A percentile compares a stretch with the other conserved stretches of the same genome.
phyloP scores from a whole-genome alignment of 306 rosid species.

The Rubus idaeus region DNA sequence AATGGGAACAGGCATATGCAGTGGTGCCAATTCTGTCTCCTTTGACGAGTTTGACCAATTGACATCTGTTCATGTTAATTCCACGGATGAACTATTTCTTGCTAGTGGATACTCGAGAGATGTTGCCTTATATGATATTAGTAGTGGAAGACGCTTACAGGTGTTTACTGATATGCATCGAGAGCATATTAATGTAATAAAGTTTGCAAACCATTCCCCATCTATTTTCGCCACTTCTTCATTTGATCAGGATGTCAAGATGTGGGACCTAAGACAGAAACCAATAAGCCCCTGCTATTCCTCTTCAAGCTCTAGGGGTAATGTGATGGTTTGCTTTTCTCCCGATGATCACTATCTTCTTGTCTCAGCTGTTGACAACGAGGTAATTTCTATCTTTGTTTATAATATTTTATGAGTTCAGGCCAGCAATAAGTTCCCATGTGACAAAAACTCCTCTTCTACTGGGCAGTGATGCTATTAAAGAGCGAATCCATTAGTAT shows the following conservation, averaged over 20 bases:
- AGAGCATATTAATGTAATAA: slow-evolving; percentile 82
- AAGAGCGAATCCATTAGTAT: neutral
- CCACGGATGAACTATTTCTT: slow-evolving; percentile 73
- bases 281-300: slow-evolving; percentile 66
- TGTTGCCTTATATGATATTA: slow-evolving; percentile 79
- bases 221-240: slow-evolving; percentile 79
- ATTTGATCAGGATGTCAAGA: slow-evolving; percentile 75
- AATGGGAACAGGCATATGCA: slow-evolving; percentile 35
- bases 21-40: slow-evolving; percentile 44
- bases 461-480: neutral
- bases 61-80: slow-evolving; percentile 86
- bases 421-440: neutral
- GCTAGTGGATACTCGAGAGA: slow-evolving; percentile 86
- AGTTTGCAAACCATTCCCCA: slow-evolving; percentile 82
- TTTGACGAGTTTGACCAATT: slow-evolving; percentile 78
- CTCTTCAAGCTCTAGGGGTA: slow-evolving; percentile 73
- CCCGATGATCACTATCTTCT: slow-evolving; percentile 87
- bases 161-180: slow-evolving; percentile 74
- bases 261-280: slow-evolving; percentile 92
- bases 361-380: slow-evolving; percentile 81
- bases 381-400: slow-evolving; percentile 40
- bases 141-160: slow-evolving; percentile 61
- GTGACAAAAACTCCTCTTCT: neutral
- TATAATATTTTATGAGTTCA: slow-evolving; percentile 10
- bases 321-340: slow-evolving; percentile 92